A percentile compares a stretch with the other conserved stretches of the same genome.
Evolutionary conservation across 805 yeast species (phyloP).

Genomic region (Saccharomycopsis guyanensis): DNA sequence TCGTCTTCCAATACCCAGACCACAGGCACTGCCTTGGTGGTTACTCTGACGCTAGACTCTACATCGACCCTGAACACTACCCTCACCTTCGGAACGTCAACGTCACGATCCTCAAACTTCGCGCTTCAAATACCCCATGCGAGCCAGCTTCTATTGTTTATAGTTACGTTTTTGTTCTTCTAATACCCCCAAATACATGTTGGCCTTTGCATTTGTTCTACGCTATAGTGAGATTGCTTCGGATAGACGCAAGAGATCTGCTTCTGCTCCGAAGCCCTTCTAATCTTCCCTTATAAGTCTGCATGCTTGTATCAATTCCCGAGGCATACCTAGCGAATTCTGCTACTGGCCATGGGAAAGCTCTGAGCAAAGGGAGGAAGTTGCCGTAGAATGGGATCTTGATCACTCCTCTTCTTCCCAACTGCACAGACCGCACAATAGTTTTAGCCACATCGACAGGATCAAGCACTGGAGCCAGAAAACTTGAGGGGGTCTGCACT

Average conservation of each 20-base stretch:
- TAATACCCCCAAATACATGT: no score
- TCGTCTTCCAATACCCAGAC: background rate
- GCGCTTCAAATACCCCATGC: no score
- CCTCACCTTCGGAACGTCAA: no score
- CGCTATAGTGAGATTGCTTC: no score
- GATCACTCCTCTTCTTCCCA: constrained; percentile 62
- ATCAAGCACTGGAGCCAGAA: constrained; percentile 78
- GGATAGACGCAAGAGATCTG: no score
- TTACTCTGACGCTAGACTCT: background rate
- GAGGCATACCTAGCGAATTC: constrained; percentile 34
- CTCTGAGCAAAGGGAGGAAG: constrained; percentile 62
- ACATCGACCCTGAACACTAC: no score
- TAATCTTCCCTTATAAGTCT: no score
- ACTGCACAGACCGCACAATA: constrained; percentile 46
- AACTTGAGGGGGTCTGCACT: constrained; percentile 62
- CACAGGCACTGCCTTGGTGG: background rate
- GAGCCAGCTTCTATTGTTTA: no score
- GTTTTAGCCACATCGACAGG: constrained; percentile 56
- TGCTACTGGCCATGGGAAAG: constrained; percentile 60
- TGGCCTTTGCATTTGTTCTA: no score
- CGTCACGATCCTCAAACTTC: no score
- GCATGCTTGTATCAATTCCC: constrained; percentile 41
- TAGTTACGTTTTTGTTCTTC: no score
- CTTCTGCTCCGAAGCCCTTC: no score
- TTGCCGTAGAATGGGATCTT: constrained; percentile 72